Conservation (phyloP, 768 basidiomycete genomes). For the Steccherinum ochraceum region DNA sequence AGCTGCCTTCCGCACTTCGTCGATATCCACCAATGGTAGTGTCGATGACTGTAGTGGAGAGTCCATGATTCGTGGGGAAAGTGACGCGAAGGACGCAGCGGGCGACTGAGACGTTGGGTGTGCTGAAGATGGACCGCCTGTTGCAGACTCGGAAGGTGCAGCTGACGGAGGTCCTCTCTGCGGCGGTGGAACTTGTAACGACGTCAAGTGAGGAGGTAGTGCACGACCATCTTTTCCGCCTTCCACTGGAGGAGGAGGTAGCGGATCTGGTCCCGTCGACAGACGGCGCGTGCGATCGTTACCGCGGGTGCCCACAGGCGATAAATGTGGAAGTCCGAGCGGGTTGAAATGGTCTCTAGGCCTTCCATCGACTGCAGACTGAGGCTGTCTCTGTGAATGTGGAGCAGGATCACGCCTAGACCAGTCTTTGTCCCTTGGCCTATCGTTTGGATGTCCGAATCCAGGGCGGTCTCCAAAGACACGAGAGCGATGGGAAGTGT, state of each 20-base stretch:
- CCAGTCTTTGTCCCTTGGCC: slow-evolving; percentile 16
- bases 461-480: slow-evolving; percentile 16
- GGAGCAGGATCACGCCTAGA: slow-evolving; percentile 14
- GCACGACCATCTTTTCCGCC: slow-evolving; percentile 41
- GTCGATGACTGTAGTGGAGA: slow-evolving; percentile 12
- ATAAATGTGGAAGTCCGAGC: background rate
- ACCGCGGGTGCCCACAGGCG: background rate
- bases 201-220: slow-evolving; percentile 51
- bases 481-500: slow-evolving; percentile 11
- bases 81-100: slow-evolving; percentile 8
- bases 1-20: slow-evolving; percentile 62
- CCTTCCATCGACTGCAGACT: slow-evolving; percentile 9
- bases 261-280: slow-evolving; percentile 42
- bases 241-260: slow-evolving; percentile 29
- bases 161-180: slow-evolving; percentile 5
- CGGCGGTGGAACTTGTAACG: slow-evolving; percentile 23
- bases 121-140: slow-evolving; percentile 6
- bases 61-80: slow-evolving; percentile 14
- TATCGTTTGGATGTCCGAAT: slow-evolving; percentile 7
- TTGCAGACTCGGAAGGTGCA: slow-evolving; percentile 26
- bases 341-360: slow-evolving; percentile 6
- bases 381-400: slow-evolving; percentile 3
- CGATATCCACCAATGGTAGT: slow-evolving; percentile 31
- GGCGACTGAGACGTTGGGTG: slow-evolving; percentile 11
- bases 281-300: slow-evolving; percentile 9